Evolutionary conservation across 306 rosid species (phyloP), one percentile per base, ranked within the genome.

Genomic region (Lathyrus sativus): DNA sequence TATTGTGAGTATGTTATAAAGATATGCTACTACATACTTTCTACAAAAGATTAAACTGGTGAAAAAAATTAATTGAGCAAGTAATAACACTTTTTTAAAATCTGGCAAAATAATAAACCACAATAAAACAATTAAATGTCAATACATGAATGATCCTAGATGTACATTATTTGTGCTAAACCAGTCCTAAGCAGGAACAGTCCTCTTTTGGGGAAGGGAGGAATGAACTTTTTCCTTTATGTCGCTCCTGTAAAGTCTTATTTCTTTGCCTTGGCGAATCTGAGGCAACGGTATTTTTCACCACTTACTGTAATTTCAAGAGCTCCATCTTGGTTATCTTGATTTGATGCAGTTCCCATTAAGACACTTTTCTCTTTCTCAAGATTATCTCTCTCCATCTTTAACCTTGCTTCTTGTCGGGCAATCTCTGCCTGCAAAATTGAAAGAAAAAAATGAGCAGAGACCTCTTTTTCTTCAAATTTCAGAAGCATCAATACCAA

Each of bases 221-320:
- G 43, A 18, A 9, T 31, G 58, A 38, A 65, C 39, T 35, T 33
- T 42, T 48, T 43, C 42, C 42, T 4, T 43, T 14, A 19, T 19
- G 22, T 19, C 22, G 22, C 22, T 19, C 22, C 14, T 6, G 54
- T 41, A 70, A 62, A 37, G 79, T 70, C 59, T 90, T 95, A 90
- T 74, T 90, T 93, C 78, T 90, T 93, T 14, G 98, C 98, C 90
- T 90, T 93, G 65, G 89, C 65, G 74, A 93, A 93, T 89, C 99
- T 85, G 41, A 93, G 92, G 71, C 98, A 93, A 43, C 98, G 80
- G 78, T 93, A 93, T 67, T 93, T 93, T 78, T 93, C 98, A 24
- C 97, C 99, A 4, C 97, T 90, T n/a, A 93, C 99, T 53, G 97
- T 93, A 65, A 93, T 93, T 83, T 93, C 99, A 65, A 93, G 96